A percentile compares a stretch with the other conserved stretches of the same genome.
phyloP scores from a whole-genome alignment of 352 stramenopile species.

The Stramenopiles sp. region DNA sequence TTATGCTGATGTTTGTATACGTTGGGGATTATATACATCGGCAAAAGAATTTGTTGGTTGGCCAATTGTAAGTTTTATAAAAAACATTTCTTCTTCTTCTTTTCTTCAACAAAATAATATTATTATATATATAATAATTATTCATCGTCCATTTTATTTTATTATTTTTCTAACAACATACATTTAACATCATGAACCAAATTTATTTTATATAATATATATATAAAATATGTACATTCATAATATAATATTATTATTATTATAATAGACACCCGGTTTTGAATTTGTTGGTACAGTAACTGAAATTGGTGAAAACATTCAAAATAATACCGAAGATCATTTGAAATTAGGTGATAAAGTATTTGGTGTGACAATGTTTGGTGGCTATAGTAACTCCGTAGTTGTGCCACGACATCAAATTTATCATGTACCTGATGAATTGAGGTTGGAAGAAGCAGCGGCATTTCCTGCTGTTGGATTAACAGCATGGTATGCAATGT shows the following conservation, averaged over 20 bases:
- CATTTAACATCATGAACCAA: too few species aligned
- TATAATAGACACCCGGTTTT: background rate
- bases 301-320: background rate
- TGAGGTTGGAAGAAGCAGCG: background rate
- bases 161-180: too few species aligned
- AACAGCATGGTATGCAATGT: background rate
- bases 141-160: too few species aligned
- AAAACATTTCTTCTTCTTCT: too few species aligned
- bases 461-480: background rate
- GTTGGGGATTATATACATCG: background rate
- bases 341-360: background rate
- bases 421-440: background rate
- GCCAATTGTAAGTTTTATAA: too few species aligned
- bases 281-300: background rate
- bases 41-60: background rate
- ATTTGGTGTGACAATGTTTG: slow-evolving; percentile 5
- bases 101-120: too few species aligned
- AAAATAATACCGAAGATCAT: too few species aligned
- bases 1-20: background rate
- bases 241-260: too few species aligned
- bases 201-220: too few species aligned
- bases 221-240: too few species aligned
- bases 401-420: background rate
- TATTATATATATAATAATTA: too few species aligned
- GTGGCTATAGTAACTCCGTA: background rate